Conservation (phyloP, 2,329 filamentous ascomycete genomes). For the Botrytis fragariae region DNA sequence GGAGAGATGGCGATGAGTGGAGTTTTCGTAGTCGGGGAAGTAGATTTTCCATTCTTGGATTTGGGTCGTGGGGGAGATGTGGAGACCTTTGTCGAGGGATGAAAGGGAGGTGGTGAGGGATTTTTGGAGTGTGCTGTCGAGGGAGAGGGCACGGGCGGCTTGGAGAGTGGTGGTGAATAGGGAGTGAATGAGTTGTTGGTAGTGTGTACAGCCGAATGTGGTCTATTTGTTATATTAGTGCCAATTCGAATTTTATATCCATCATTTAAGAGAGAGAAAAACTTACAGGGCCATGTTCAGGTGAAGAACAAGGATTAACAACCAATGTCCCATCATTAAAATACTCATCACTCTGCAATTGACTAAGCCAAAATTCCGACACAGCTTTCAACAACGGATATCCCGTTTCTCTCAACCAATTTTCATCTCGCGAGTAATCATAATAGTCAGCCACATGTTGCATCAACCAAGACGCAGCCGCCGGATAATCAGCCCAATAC, state of each 20-base stretch:
- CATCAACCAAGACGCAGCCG: slow-evolving; percentile 57
- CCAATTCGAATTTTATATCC: too few relatives aligned
- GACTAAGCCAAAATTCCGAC: slow-evolving; percentile 55
- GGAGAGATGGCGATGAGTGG: slow-evolving; percentile 54
- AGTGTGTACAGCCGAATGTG: slow-evolving; percentile 54
- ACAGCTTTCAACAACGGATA: slow-evolving; percentile 55
- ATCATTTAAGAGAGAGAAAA: background rate
- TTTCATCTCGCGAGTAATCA: slow-evolving; percentile 49
- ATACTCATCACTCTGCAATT: slow-evolving; percentile 50
- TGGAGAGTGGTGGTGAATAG: slow-evolving; percentile 22
- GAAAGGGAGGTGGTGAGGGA: slow-evolving; percentile 44
- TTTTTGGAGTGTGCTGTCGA: slow-evolving; percentile 37
- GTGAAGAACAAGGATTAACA: slow-evolving; percentile 57
- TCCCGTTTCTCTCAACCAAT: slow-evolving; percentile 48
- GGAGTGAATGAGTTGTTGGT: slow-evolving; percentile 51
- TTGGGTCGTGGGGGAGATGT: slow-evolving; percentile 45
- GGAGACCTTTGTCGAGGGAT: slow-evolving; percentile 51
- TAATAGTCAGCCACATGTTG: slow-evolving; percentile 58
- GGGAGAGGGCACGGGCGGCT: background rate
- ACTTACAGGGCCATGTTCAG: slow-evolving; percentile 49
- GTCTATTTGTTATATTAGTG: slow-evolving; percentile 31
- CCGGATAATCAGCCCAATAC: slow-evolving; percentile 44
- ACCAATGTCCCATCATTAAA: slow-evolving; percentile 52
- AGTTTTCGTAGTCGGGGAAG: slow-evolving; percentile 36
- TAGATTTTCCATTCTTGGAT: slow-evolving; percentile 53